Conservation (phyloP, 768 basidiomycete genomes). For the Lentinula raphanica region DNA sequence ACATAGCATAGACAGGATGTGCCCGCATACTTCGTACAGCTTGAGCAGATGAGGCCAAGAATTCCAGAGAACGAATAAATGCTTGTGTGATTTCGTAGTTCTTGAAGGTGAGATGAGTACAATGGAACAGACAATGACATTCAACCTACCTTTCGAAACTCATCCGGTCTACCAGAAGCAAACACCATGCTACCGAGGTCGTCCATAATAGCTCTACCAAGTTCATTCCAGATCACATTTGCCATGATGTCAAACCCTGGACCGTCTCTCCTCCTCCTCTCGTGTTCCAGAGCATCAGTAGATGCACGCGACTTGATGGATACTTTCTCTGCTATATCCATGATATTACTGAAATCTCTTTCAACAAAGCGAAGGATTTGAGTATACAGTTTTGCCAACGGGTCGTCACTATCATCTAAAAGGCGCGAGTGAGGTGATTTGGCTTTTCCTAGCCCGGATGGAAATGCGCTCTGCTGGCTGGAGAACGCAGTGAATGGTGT, state of each 20-base stretch:
- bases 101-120: conserved; percentile 32
- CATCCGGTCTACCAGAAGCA: conserved; percentile 85
- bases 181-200: conserved; percentile 83
- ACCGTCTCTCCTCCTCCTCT: conserved; percentile 11
- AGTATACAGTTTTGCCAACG: conserved; percentile 76
- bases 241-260: conserved; percentile 78
- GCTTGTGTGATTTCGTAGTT: conserved; percentile 80
- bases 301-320: conserved; percentile 38
- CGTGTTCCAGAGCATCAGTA: not conserved
- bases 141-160: conserved; percentile 73
- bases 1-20: conserved; percentile 65
- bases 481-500: conserved; percentile 43
- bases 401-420: conserved; percentile 61
- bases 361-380: conserved; percentile 77
- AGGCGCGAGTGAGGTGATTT: conserved; percentile 40
- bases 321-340: conserved; percentile 72
- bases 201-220: conserved; percentile 74
- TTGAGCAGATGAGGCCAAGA: conserved; percentile 68
- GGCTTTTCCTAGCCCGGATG: conserved; percentile 20
- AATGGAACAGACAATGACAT: not conserved
- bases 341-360: conserved; percentile 64
- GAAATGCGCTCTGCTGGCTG: conserved; percentile 34
- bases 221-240: conserved; percentile 85
- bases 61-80: conserved; percentile 79
- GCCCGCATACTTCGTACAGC: conserved; percentile 68